These are phyloP conservation scores for Solanum stenotomum DNA, from an alignment of 257 asterid genomes.

Conservation along the genomic window DNA sequence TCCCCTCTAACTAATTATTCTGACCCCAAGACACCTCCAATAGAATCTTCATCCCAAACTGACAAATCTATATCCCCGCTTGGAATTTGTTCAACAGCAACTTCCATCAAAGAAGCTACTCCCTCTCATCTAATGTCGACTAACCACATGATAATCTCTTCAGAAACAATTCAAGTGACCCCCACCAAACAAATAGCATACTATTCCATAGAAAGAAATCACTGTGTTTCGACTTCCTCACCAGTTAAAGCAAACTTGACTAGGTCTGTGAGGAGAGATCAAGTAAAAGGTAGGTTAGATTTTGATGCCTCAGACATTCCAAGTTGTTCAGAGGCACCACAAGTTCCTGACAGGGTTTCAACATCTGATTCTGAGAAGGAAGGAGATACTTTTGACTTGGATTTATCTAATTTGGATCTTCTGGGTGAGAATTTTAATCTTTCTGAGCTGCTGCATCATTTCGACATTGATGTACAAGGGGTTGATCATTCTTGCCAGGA, in stretches of 20 bases:
- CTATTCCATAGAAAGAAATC: conserved; percentile 74
- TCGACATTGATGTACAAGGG: conserved; percentile 24
- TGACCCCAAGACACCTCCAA: conserved; percentile 73
- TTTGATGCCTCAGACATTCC: conserved; percentile 59
- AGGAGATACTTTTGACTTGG: conserved; percentile 59
- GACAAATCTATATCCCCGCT: conserved; percentile 46
- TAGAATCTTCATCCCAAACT: conserved; percentile 46
- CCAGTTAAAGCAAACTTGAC: conserved; percentile 44
- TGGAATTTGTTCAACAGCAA: conserved; percentile 27
- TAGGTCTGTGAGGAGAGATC: conserved; percentile 41
- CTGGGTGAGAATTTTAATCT: conserved; percentile 33
- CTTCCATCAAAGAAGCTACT: conserved; percentile 31
- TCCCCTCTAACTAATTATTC: conserved; percentile 46
- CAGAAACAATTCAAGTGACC: conserved; percentile 69
- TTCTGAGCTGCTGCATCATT: conserved; percentile 28
- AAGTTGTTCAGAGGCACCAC: conserved; percentile 26
- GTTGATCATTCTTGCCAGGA: conserved; percentile 15
- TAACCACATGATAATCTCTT: conserved; percentile 62
- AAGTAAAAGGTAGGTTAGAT: conserved; percentile 79
- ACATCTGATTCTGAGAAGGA: conserved; percentile 60
- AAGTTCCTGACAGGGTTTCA: conserved; percentile 29
- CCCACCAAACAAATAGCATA: conserved; percentile 69
- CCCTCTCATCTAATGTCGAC: conserved; percentile 53
- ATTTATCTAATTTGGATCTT: conserved; percentile 56
- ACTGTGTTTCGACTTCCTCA: conserved; percentile 44